Base-by-base conservation (phyloP, 2,329 filamentous ascomycete genomes). In the Ceratocystiopsis minuta region DNA sequence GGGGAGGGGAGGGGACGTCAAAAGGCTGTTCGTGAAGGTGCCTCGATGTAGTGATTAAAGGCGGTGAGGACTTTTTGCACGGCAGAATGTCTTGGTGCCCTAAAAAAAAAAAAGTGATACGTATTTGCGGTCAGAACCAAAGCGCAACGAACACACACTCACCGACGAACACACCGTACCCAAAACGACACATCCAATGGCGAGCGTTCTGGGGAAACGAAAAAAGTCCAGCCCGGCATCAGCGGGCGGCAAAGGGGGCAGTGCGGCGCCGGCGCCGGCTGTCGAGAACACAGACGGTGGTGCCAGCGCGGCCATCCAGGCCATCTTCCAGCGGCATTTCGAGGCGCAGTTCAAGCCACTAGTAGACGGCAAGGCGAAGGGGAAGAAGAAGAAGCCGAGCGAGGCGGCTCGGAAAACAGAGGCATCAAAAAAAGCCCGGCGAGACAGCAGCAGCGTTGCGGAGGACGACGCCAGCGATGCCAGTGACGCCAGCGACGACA, bases 281-380 rank as follows among this genome's bases (percentile, higher is more conserved):
- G 20, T 20, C 20, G 20, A 70, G 49, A 40, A 53, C 53, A 10
- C 33, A 38, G 45, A 71, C 20, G 20, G 20, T 7, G 20, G 43
- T 53, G 28, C 13, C 52, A 51, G 32, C 51, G 64, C 72, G 48
- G 69, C 77, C 45, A 68, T 80, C 13, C 75, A 83, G 51, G 83
- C 79, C 43, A 70, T 87, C 44, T 83, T 98, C 53, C 76, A 78
- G 44, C 75, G 74, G 51, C 80, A 88, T 55, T 96, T 96, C 55
- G 90, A 95, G 60, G 74, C 83, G 24, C 78, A 81, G 55, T 96
- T 95, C 63, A 73, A 76, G 55, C 85, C 88, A 10, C 58, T 94
- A 34, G 66, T 66, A 43, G 49, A 18, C 45, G 47, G 15, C 15
- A 40, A 42, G 33, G 13, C 36, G 15, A 43, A 41, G 33, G 40